Evolutionary conservation across 75 land plant genomes (phyloP).

Genomic region (Selaginella moellendorffii): DNA sequence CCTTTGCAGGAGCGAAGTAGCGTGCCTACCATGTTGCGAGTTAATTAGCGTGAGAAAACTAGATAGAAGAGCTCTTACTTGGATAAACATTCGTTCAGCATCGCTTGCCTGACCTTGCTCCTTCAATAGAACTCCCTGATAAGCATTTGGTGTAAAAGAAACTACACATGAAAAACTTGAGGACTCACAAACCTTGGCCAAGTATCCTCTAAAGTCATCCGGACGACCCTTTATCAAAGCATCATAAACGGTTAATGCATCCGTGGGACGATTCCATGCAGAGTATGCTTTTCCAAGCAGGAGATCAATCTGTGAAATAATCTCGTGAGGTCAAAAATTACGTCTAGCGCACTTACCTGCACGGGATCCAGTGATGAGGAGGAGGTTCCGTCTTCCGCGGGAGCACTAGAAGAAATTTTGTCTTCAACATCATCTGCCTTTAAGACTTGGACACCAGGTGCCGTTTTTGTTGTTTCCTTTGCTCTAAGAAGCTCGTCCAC

Average conservation of each 20-base stretch:
- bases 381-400: constrained; percentile 10
- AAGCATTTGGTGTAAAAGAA: too few relatives aligned
- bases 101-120: too few relatives aligned
- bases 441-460: neutral
- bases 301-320: constrained; percentile 68
- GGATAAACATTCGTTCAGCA: too few relatives aligned
- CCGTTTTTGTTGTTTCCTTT: constrained; percentile 29
- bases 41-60: too few relatives aligned
- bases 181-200: constrained; percentile 87
- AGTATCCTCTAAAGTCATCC: constrained; percentile 77
- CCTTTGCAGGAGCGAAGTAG: too few relatives aligned
- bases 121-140: too few relatives aligned
- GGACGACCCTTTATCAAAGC: constrained; percentile 47
- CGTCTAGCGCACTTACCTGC: constrained; percentile 13
- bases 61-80: too few relatives aligned
- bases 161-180: too few relatives aligned
- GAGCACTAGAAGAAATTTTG: neutral
- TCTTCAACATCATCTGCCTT: neutral
- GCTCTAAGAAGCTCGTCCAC: constrained; percentile 45
- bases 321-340: too few relatives aligned
- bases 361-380: constrained; percentile 20
- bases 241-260: constrained; percentile 86
- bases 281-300: constrained; percentile 83
- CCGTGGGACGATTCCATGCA: constrained; percentile 63
- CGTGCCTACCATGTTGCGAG: too few relatives aligned